Conservation (phyloP, 345 rosid species). For the Moricandia moricandioides region DNA sequence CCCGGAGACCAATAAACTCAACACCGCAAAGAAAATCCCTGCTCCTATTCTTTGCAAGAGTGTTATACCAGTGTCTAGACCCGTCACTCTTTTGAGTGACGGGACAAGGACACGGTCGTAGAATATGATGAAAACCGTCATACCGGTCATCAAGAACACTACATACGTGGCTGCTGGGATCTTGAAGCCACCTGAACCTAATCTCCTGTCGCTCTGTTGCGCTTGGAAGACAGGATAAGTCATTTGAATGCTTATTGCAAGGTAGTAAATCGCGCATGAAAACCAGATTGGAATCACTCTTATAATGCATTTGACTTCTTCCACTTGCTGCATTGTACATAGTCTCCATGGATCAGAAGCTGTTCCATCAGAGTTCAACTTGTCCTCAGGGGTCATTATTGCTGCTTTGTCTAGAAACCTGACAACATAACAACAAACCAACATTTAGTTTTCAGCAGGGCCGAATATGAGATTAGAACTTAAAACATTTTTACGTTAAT, state of each 20-base stretch:
- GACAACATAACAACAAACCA: neutral
- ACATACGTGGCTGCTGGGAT: conserved; percentile 54
- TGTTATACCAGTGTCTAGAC: conserved; percentile 48
- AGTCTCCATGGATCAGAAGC: conserved; percentile 56
- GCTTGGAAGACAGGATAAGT: conserved; percentile 66
- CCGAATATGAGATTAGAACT: no score
- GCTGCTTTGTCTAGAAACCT: conserved; percentile 67
- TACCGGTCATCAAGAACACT: conserved; percentile 51
- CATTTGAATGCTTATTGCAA: conserved; percentile 39
- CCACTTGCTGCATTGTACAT: conserved; percentile 65
- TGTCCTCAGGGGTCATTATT: conserved; percentile 41
- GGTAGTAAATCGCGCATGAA: conserved; percentile 41
- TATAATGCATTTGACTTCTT: conserved; percentile 60
- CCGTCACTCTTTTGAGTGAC: conserved; percentile 36
- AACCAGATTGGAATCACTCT: conserved; percentile 65
- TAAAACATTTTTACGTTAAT: no score
- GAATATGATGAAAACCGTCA: conserved; percentile 50
- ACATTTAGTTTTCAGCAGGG: neutral
- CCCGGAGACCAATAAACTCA: conserved; percentile 49
- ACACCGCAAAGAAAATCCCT: conserved; percentile 40
- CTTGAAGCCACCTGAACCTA: conserved; percentile 47
- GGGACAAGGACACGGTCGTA: conserved; percentile 58
- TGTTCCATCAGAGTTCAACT: conserved; percentile 45
- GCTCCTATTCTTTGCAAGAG: conserved; percentile 47
- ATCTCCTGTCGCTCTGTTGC: conserved; percentile 46